Base-by-base conservation (phyloP, 73 alveolate species). In the Paramecium octaurelia region DNA sequence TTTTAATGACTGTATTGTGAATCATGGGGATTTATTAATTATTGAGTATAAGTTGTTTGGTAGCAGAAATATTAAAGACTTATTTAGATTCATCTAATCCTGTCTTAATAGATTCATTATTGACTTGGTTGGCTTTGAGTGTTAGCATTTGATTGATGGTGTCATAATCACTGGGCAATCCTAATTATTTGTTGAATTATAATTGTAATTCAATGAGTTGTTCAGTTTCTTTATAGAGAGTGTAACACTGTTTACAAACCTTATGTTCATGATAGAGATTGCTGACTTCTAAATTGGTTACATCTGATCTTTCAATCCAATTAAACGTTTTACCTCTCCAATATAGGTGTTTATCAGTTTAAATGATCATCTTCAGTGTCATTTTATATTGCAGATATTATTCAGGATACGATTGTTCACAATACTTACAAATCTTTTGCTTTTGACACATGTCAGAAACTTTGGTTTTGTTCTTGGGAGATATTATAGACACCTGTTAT, bases 291-390 rank as follows among this genome's bases (percentile, higher is more conserved):
- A 89, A 85, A 85, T 92, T 86, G 54, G 86, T 80, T 40, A 92
- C 90, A 48, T 94, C 97, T 77, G 98, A 94, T 95, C 93, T 27
- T 69, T 92, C 96, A 84, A 95, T 57, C 95, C 96, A 75, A 48
- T 77, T 57, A 23, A 89, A 89, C 8, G 86, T 70, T 40, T 89
- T 89, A 18, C 95, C 94, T 86, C 96, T 93, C 73, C 88, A 83
- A 80, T 95, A 94, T 6, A 95, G 76, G 44, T 95, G 96, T 64
- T 89, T 95, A 83, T 95, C 98, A 5, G 98, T 94, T 71, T 93
- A 92, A n/a, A 95, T 58, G 21, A 95, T 95, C 98, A 95, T 95
- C 48, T 94, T 86, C 31, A 95, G 64, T 9, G 98, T 95, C 98
- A 94, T 95, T 46, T 94, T 80, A 84, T 95, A 95, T 23, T 95